Conservation (phyloP, 2,329 filamentous ascomycete genomes). For the Reticulascus tulasneorum region DNA sequence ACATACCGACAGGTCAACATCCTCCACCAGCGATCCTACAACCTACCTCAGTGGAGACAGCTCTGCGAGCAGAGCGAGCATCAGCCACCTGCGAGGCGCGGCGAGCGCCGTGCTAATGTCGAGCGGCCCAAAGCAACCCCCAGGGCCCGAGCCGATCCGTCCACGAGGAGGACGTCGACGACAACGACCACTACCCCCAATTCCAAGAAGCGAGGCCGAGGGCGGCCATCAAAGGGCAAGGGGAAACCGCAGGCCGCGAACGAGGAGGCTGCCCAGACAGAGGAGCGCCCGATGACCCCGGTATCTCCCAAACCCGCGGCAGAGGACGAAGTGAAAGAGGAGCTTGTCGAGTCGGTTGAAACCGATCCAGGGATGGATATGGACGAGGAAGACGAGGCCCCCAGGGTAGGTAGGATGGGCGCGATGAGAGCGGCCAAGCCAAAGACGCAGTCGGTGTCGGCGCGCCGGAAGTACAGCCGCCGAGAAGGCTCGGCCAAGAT, state of each 20-base stretch:
- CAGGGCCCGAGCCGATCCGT: conserved; percentile 32
- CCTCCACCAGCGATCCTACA: conserved; percentile 92
- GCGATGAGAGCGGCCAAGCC: conserved; percentile 47
- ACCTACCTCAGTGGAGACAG: conserved; percentile 91
- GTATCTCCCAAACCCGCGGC: conserved; percentile 28
- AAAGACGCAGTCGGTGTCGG: conserved; percentile 73
- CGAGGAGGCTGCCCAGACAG: conserved; percentile 29
- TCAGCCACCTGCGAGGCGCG: conserved; percentile 86
- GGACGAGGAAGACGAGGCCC: conserved; percentile 37
- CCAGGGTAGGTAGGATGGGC: conserved; percentile 36
- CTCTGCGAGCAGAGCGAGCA: conserved; percentile 93
- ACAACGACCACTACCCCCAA: conserved; percentile 22
- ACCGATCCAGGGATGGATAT: conserved; percentile 32
- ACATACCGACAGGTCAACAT: conserved; percentile 97
- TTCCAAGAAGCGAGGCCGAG: conserved; percentile 36
- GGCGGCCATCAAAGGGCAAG: conserved; percentile 33
- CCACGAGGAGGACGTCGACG: no score
- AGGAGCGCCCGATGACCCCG: conserved; percentile 11
- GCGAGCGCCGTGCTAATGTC: conserved; percentile 67
- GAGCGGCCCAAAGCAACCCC: conserved; percentile 44
- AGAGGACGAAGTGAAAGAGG: conserved; percentile 22
- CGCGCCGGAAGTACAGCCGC: conserved; percentile 80
- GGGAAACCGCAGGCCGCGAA: conserved; percentile 31
- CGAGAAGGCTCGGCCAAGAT: conserved; percentile 74
- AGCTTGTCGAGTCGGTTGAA: conserved; percentile 46